Evolutionary conservation across 495 filamentous ascomycete species (phyloP), one percentile per base, ranked within the genome.

Genomic region (Durotheca rogersii): DNA sequence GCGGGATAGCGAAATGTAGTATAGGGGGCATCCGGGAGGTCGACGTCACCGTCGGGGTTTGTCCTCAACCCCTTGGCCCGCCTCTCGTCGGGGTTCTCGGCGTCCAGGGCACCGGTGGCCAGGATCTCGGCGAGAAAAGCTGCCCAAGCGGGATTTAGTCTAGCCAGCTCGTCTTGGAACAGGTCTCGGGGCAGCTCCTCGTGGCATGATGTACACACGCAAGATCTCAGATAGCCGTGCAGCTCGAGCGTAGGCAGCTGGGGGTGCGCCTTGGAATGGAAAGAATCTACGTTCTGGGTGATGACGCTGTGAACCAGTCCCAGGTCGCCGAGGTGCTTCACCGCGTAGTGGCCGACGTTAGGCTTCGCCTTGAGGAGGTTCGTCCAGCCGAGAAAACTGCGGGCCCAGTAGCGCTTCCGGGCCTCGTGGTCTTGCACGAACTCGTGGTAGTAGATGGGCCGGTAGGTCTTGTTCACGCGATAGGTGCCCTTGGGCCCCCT

Each of bases 281-380:
- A 93, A 4, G 90, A 95, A 67, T 98, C 93, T 17, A 96, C 92
- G 64, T 97, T 96, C 65, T 98, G 93, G 32, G 93, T 98, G 54
- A 98, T 81, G 20, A 96, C 87, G 20, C 73, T 82, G 40, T 78
- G 81, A 9, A 95, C 69, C 39, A 89, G 64, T 0, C 89, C 92
- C 61, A 89, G 75, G 16, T 78, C 65, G 6, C 82, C 84, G 33
- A 98, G 68, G 46, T 81, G 72, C 30, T 78, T 72, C 20, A 96
- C 79, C 4, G 93, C 90, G 56, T 75, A 72, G 68, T 98, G 93
- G 1, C 83, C 85, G 1, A 73, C 65, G 61, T 97, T 98, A 2
- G 93, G 90, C 60, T 75, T 79, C 12, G 89, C 88, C 35, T 82
- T 84, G 55, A 85, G 65, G 56, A 96, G 72, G 14, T 78, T 87